Base-by-base conservation (phyloP, 345 rosid species). In the Conringia planisiliqua region DNA sequence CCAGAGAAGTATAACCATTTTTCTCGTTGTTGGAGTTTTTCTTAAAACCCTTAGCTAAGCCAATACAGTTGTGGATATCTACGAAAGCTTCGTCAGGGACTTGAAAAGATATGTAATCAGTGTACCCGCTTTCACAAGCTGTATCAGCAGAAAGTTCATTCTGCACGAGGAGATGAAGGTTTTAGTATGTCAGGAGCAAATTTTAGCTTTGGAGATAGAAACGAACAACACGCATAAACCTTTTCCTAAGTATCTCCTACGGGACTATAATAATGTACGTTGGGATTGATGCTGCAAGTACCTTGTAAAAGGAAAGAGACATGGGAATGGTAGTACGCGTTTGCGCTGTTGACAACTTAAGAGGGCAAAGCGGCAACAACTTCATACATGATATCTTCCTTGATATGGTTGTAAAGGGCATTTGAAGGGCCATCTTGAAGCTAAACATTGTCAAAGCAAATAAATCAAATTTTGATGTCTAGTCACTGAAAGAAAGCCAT, bases 231-330 rank as follows among this genome's bases (percentile, higher is more conserved):
- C 54, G 32, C 29, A 72, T 12, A 26, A 56, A 76, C 32, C 11
- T 77, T 50, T 70, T 36, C 71, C 50, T 63, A 56, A 35, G 66
- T 43, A 22, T 30, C 3, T 29, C 67, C 10, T 18, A 10, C 9
- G 64, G 36, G 54, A 35, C 16, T 24, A 66, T 70, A 56, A 48
- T 36, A 38, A 57, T 58, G 48, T 47, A 70, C 62, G 17, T n/a
- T 42, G 22, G 7, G 61, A 51, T 0, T 65, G 47, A 67, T 55
- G 62, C 33, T 29, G 47, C 5, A 68, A 26, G 39, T 83, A 89
- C 96, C 97, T 88, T 82, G 42, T 87, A 89, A 81, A 77, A 91
- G 78, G 95, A 84, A 72, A 94, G 71, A 71, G 98, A 94, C 80
- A 87, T 70, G 47, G 96, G 94, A 81, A 86, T 68, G 24, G 75